Conservation (phyloP, 495 filamentous ascomycete genomes). For the Entonaema liquescens region DNA sequence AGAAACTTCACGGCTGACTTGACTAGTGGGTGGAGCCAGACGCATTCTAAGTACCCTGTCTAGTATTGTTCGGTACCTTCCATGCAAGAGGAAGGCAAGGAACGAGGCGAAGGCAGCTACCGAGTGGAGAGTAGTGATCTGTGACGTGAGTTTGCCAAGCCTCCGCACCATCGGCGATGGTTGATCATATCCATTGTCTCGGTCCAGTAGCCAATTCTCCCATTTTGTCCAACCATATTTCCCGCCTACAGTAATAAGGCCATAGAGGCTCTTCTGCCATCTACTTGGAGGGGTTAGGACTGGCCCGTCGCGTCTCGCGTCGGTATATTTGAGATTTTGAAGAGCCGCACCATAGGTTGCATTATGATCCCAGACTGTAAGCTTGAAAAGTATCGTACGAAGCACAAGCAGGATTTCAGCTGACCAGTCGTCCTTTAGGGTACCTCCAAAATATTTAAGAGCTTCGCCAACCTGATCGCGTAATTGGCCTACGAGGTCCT, state of each 20-base stretch:
- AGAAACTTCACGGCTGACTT: conserved; percentile 87
- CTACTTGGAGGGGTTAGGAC: conserved; percentile 68
- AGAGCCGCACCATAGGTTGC: conserved; percentile 93
- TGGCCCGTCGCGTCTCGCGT: conserved; percentile 73
- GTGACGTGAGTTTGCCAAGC: conserved; percentile 72
- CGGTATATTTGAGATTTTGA: conserved; percentile 88
- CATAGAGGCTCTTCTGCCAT: conserved; percentile 86
- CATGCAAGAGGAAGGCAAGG: conserved; percentile 87
- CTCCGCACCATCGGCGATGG: conserved; percentile 61
- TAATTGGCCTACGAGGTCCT: conserved; percentile 87
- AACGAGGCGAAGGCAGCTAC: conserved; percentile 85
- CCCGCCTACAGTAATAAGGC: conserved; percentile 84
- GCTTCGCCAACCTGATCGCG: conserved; percentile 89
- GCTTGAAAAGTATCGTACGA: conserved; percentile 86
- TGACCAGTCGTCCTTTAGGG: conserved; percentile 78
- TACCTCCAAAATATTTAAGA: conserved; percentile 82
- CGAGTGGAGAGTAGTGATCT: conserved; percentile 75
- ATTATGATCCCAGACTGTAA: conserved; percentile 95
- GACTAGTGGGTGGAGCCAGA: conserved; percentile 80
- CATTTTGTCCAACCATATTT: conserved; percentile 89
- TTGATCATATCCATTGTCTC: conserved; percentile 73
- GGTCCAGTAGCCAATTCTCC: conserved; percentile 83
- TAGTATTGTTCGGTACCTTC: conserved; percentile 87
- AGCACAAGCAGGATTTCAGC: conserved; percentile 83
- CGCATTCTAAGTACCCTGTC: conserved; percentile 88